Evolutionary conservation across 129 eudicot species (phyloP).

Genomic region (Pittosporum tobira): DNA sequence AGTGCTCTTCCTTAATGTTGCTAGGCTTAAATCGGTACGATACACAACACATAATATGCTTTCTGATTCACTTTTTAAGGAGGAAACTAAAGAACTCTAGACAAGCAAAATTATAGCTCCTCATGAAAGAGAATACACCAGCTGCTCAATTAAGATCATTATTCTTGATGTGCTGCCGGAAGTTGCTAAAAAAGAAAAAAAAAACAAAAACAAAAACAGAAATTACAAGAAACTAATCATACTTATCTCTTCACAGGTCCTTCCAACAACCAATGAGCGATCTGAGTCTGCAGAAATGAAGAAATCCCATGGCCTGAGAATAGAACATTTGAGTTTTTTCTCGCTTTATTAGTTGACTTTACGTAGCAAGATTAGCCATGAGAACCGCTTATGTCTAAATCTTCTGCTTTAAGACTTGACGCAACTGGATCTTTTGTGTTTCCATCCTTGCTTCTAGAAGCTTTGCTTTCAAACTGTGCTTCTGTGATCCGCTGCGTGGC

Average conservation of each 20-base stretch:
- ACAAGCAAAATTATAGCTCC: slow-evolving; percentile 18
- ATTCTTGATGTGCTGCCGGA: not conserved
- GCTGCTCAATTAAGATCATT: slow-evolving; percentile 6
- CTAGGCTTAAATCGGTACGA: slow-evolving; percentile 12
- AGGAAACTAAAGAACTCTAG: slow-evolving; percentile 16
- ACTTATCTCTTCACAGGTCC: slow-evolving; percentile 1
- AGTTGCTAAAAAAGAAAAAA: not conserved
- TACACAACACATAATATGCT: slow-evolving; percentile 5
- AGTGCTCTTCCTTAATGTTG: slow-evolving; percentile 12
- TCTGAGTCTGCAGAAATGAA: not conserved
- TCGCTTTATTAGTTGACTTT: slow-evolving; percentile 9
- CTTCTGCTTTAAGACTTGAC: slow-evolving; percentile 90
- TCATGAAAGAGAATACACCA: not conserved
- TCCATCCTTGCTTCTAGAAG: slow-evolving; percentile 81
- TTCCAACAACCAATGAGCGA: slow-evolving; percentile 1
- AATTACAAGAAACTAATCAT: slow-evolving; percentile 1
- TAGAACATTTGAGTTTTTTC: slow-evolving; percentile 5
- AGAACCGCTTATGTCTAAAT: slow-evolving; percentile 22
- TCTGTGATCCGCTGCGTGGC: slow-evolving; percentile 68
- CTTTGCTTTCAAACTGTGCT: slow-evolving; percentile 64
- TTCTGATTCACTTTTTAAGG: slow-evolving; percentile 8
- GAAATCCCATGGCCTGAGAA: slow-evolving; percentile 2
- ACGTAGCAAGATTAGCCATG: not conserved
- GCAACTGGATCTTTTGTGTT: slow-evolving; percentile 74
- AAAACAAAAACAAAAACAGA: no score